phyloP scores from a whole-genome alignment of 176 grass and related monocot genomes.

The Panicum miliaceum region DNA sequence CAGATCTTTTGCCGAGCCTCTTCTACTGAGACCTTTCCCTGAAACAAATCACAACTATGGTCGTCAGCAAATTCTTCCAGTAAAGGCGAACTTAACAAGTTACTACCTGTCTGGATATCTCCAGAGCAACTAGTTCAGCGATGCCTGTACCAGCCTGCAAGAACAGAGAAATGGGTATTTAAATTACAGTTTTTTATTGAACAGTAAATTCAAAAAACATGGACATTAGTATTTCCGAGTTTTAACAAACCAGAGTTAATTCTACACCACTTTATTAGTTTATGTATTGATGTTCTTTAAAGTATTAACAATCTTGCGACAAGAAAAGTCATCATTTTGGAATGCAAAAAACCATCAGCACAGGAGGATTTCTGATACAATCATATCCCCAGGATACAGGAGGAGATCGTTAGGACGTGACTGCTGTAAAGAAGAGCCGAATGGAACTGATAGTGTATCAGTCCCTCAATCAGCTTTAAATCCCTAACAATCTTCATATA shows the following conservation, averaged over 20 bases:
- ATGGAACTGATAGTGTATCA: neutral
- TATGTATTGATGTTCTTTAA: neutral
- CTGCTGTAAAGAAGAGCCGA: conserved; percentile 18
- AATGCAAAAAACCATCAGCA: neutral
- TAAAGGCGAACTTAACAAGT: conserved; percentile 3
- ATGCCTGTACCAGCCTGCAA: conserved; percentile 95
- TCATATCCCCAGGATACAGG: neutral
- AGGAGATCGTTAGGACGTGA: neutral
- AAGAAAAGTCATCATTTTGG: neutral
- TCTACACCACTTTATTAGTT: neutral
- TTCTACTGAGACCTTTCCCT: conserved; percentile 70
- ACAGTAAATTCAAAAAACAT: neutral
- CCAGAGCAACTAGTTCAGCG: conserved; percentile 81
- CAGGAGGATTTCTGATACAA: neutral
- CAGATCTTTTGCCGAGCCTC: conserved; percentile 89
- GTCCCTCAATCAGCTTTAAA: neutral
- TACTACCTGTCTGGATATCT: conserved; percentile 62
- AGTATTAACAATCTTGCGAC: neutral
- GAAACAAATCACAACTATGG: conserved; percentile 31
- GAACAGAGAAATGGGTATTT: conserved; percentile 8
- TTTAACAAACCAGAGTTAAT: neutral
- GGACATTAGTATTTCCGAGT: no score
- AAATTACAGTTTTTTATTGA: neutral
- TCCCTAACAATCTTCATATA: neutral
- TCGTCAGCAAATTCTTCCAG: conserved; percentile 9